phyloP scores from a whole-genome alignment of 352 stramenopile genomes.

The Peronospora belbahrii region DNA sequence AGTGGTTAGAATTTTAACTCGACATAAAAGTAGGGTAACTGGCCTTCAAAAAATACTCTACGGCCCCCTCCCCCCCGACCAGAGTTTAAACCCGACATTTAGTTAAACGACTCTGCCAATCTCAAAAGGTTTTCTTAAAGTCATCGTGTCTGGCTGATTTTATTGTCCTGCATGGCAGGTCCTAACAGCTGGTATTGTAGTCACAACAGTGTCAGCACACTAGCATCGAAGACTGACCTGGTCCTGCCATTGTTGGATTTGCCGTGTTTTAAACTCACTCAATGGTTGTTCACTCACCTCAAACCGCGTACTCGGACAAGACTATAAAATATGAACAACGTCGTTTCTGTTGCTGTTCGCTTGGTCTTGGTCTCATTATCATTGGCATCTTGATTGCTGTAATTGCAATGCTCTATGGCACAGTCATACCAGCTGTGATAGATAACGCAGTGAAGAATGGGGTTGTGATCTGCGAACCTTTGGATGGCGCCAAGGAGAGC shows the following conservation, averaged over 20 bases:
- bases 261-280: conserved; percentile 2
- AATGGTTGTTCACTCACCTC: conserved; percentile 17
- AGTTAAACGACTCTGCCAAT: too few relatives aligned
- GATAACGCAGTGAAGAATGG: conserved; percentile 36
- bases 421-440: conserved; percentile 33
- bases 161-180: too few relatives aligned
- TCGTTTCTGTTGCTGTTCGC: conserved; percentile 28
- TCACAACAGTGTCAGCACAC: too few relatives aligned
- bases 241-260: conserved; percentile 18
- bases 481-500: conserved; percentile 28
- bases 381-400: conserved; percentile 29
- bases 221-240: too few relatives aligned
- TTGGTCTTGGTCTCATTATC: conserved; percentile 32
- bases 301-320: conserved; percentile 21
- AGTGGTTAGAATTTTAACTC: too few relatives aligned
- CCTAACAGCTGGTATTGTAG: too few relatives aligned
- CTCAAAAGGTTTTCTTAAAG: too few relatives aligned
- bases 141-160: too few relatives aligned
- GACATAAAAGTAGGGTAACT: too few relatives aligned
- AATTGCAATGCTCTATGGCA: conserved; percentile 39
- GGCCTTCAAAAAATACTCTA: too few relatives aligned
- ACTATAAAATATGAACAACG: background rate
- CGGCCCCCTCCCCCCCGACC: too few relatives aligned
- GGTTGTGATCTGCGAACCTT: conserved; percentile 34
- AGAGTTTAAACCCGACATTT: too few relatives aligned